phyloP scores from a whole-genome alignment of 75 land plant genomes.

The Cupressus sempervirens region DNA sequence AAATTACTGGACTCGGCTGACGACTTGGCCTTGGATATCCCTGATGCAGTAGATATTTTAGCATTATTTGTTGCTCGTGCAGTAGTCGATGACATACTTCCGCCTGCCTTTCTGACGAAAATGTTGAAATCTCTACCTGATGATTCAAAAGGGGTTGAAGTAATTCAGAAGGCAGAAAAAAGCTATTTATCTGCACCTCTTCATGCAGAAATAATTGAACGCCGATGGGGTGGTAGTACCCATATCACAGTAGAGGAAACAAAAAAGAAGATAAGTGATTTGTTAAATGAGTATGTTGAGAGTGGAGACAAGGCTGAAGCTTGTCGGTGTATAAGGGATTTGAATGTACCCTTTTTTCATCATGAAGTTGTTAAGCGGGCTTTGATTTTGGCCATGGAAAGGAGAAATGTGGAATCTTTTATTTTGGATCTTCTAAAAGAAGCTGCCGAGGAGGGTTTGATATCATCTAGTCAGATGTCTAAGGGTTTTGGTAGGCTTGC shows the following conservation, averaged over 20 bases:
- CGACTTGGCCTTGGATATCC: conserved; percentile 72
- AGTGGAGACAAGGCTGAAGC: conserved; percentile 73
- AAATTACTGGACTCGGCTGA: conserved; percentile 70
- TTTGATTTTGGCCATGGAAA: conserved; percentile 72
- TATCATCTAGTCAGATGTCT: conserved; percentile 83
- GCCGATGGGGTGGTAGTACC: conserved; percentile 76
- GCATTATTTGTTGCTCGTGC: conserved; percentile 82
- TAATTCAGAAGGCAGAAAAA: conserved; percentile 65
- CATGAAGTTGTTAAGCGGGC: conserved; percentile 97
- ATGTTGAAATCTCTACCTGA: conserved; percentile 40
- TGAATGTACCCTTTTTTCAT: conserved; percentile 82
- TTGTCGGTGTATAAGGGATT: conserved; percentile 72
- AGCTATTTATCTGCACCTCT: conserved; percentile 79
- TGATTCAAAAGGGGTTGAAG: conserved; percentile 54
- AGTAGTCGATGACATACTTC: conserved; percentile 81
- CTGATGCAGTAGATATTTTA: conserved; percentile 72
- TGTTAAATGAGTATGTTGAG: conserved; percentile 65
- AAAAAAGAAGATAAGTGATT: conserved; percentile 63
- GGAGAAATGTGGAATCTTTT: conserved; percentile 43
- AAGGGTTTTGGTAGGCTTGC: conserved; percentile 77
- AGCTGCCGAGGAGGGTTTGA: conserved; percentile 81
- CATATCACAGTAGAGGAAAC: conserved; percentile 77
- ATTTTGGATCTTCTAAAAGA: conserved; percentile 68
- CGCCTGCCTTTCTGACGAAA: conserved; percentile 62
- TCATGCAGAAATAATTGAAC: conserved; percentile 74